These are phyloP conservation scores for Calocybe cyanea DNA, from an alignment of 768 basidiomycete species.

Conservation along the genomic window DNA sequence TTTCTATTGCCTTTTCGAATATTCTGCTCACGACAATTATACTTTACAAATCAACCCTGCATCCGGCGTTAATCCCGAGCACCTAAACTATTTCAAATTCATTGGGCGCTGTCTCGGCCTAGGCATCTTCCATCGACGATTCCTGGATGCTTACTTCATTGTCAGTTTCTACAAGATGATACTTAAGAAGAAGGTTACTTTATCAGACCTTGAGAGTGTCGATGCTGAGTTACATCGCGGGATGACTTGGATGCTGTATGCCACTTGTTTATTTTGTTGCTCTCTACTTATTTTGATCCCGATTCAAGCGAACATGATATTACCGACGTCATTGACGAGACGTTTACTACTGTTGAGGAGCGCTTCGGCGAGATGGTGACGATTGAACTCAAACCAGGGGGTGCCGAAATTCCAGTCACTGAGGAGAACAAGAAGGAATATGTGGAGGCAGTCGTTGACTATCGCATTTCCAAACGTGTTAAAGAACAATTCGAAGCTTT, in stretches of 20 bases:
- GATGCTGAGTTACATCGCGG: conserved; percentile 94
- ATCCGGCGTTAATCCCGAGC: conserved; percentile 97
- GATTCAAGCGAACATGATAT: conserved; percentile 87
- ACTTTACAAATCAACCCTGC: conserved; percentile 99
- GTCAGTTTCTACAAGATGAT: conserved; percentile 99
- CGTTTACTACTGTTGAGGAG: conserved; percentile 95
- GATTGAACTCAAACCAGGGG: conserved; percentile 89
- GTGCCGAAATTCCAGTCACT: conserved; percentile 82
- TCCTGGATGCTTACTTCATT: conserved; percentile 99
- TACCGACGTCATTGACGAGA: conserved; percentile 96
- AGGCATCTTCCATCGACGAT: conserved; percentile 98
- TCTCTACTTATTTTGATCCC: conserved; percentile 6
- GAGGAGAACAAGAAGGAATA: conserved; percentile 99
- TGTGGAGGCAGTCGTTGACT: conserved; percentile 90
- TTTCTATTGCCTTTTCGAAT: conserved; percentile 99
- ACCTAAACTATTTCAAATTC: conserved; percentile 99
- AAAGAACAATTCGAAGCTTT: conserved; percentile 99
- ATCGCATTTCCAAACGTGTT: conserved; percentile 95
- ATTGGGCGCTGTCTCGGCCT: conserved; percentile 94
- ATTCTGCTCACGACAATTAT: conserved; percentile 99
- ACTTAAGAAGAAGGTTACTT: conserved; percentile 92
- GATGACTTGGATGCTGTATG: conserved; percentile 98
- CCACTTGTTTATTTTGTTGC: conserved; percentile 10
- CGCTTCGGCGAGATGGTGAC: conserved; percentile 98
- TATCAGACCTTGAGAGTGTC: conserved; percentile 93